Percentiles rank a stretch among this genome's conserved stretches.
phyloP scores from a whole-genome alignment of 2,329 filamentous ascomycete genomes.

The Fusarium sambucinum region DNA sequence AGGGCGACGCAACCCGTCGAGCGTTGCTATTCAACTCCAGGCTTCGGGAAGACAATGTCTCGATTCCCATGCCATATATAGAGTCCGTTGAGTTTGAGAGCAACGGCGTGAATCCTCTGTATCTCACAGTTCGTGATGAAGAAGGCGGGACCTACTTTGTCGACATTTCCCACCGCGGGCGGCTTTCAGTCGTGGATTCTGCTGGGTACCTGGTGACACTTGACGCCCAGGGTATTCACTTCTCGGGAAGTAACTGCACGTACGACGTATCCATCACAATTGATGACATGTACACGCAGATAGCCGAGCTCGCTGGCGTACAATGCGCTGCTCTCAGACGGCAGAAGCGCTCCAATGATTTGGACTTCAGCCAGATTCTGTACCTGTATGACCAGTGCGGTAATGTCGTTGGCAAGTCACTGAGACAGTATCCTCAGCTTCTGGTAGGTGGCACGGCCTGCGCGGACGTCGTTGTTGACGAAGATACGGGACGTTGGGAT shows the following conservation, averaged over 20 bases:
- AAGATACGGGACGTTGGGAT: slow-evolving; percentile 49
- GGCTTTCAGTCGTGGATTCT: slow-evolving; percentile 50
- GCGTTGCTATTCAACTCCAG: slow-evolving; percentile 51
- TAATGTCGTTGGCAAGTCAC: slow-evolving; percentile 43
- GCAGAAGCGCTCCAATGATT: slow-evolving; percentile 44
- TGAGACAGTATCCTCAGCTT: slow-evolving; percentile 50
- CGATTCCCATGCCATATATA: slow-evolving; percentile 54
- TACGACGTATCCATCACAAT: slow-evolving; percentile 52
- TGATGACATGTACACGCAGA: slow-evolving; percentile 51
- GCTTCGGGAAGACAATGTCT: slow-evolving; percentile 48
- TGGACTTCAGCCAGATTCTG: slow-evolving; percentile 51
- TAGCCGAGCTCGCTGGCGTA: slow-evolving; percentile 49
- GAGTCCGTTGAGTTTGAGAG: slow-evolving; percentile 53
- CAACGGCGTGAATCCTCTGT: slow-evolving; percentile 51
- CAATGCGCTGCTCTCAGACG: slow-evolving; percentile 47
- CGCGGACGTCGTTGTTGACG: slow-evolving; percentile 46
- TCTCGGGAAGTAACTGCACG: slow-evolving; percentile 51
- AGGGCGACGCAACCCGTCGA: slow-evolving; percentile 43
- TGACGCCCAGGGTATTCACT: slow-evolving; percentile 52
- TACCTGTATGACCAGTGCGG: slow-evolving; percentile 54
- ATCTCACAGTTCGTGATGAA: slow-evolving; percentile 51
- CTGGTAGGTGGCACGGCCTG: slow-evolving; percentile 52
- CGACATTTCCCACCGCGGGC: slow-evolving; percentile 52
- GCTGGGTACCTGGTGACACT: slow-evolving; percentile 51
- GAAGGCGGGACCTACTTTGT: slow-evolving; percentile 48